Evolutionary conservation across 2,329 filamentous ascomycete genomes (phyloP).

Genomic region (Aureobasidium mangrovei): DNA sequence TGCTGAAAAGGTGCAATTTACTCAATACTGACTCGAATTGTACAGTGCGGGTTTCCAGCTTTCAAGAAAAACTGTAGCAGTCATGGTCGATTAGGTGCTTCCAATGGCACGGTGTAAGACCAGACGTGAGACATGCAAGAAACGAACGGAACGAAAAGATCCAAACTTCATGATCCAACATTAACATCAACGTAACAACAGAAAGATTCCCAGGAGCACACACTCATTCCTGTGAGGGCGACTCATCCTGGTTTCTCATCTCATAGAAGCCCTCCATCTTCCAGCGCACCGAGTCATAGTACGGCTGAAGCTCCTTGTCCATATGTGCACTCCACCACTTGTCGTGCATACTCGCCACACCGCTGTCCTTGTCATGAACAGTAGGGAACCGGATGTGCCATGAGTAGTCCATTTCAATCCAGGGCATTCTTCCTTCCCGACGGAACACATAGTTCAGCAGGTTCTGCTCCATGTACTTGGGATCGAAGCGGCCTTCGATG

Average conservation of each 20-base stretch:
- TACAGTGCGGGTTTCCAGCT: no score
- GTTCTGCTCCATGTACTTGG: conserved; percentile 30
- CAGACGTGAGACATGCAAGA: no score
- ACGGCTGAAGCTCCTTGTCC: conserved; percentile 25
- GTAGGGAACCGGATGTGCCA: conserved; percentile 32
- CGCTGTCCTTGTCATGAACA: conserved; percentile 27
- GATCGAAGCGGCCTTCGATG: conserved; percentile 26
- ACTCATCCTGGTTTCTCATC: conserved; percentile 18
- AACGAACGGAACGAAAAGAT: no score
- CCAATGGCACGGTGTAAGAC: no score
- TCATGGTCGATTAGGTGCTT: no score
- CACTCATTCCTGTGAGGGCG: no score
- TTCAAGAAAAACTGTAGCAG: no score
- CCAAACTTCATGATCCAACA: no score
- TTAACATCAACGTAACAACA: no score
- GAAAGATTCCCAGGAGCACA: no score
- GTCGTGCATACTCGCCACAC: conserved; percentile 29
- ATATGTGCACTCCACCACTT: conserved; percentile 31
- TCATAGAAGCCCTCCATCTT: conserved; percentile 30
- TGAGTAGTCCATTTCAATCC: conserved; percentile 26
- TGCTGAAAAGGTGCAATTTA: no score
- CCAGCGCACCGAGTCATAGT: conserved; percentile 25
- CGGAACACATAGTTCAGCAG: conserved; percentile 29
- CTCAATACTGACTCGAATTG: no score
- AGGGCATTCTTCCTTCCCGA: conserved; percentile 31